Evolutionary conservation across 768 basidiomycete genomes (phyloP), one percentile per base, ranked within the genome.

Genomic region (Xanthoconium purpureum): DNA sequence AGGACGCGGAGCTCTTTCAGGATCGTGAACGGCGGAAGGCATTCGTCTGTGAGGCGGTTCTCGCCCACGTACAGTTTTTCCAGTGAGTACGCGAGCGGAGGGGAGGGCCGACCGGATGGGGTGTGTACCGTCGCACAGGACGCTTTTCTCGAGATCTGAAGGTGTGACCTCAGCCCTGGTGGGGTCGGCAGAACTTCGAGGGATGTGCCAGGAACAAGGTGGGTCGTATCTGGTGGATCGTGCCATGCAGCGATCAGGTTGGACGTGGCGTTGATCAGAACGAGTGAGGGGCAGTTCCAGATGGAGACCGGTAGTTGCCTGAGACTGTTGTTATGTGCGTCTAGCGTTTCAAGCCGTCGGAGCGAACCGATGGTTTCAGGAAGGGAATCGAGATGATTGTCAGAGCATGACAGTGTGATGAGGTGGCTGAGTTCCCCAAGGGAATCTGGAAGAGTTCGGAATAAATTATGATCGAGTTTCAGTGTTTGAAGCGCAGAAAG

Each of bases 291-390:
- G 71, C 95, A 98, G 38, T 85, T 81, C 97, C 97, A 99, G 2
- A 99, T 70, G 35, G 82, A 76, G 18, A 74, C 73, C 0, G 95
- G 92, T 0, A 98, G 74, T 62, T 86, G 84, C 6, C 78, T 82
- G 45, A 98, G 76, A 62, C 87, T 88, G 75, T 98, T 99, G 68
- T 91, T 94, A 67, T 98, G 95, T 3, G 88, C 88, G 61, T 97
- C 92, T 40, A 99, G 78, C 1, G 73, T 75, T 61, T 87, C 82
- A 11, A 98, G 80, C 42, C 83, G 84, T 72, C 84, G 83, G 44
- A 98, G 77, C 10, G 77, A 76, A 14, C 93, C 93, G 47, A 98
- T 85, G 40, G 82, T 84, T 12, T 77, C 69, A 0, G 97, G 97
- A 0, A 98, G 79, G 15, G 79, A 72, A 52, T 84, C 83, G 18